Base-by-base conservation (phyloP, 257 asterid species). In the Datura wrightii region DNA sequence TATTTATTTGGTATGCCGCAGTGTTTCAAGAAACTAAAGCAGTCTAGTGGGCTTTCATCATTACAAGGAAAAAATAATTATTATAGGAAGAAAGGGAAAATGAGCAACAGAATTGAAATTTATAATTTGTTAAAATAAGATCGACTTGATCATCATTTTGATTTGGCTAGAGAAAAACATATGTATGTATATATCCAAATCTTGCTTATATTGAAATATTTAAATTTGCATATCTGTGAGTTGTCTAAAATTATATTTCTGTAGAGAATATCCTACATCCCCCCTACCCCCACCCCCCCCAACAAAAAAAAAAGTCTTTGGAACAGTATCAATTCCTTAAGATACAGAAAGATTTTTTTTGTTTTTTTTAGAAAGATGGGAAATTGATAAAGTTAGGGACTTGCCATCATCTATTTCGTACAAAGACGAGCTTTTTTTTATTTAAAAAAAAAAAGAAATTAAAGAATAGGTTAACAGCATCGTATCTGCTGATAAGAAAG, bases 311-410 rank as follows among this genome's bases (percentile, higher is more conserved):
- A 10, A 10, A 13, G 8, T 1, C 11, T 44, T 44, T 10, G 58
- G 80, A 72, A 46, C 80, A 72, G 58, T 72, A 72, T 46, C 80
- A 72, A 72, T 72, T 46, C 80, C 56, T 44, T 71, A 44, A 44
- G 56, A 71, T 44, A 71, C 80, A 71, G 41, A 44, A 44, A 44
- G 80, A 71, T 71, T 14, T 67, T 37, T 3, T 14, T 63, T 24
- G 36, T 31, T 19, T 34, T 5, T 66, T 36, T 36, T 36, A 67
- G 48, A 67, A 67, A 44, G 6, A n/a, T 44, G 1, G 37, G 6
- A 71, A 44, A 71, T 46, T 6, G 18, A 72, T 72, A 44, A 72
- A 72, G 80, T 11, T 72, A 6, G 18, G 56, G 42, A 46, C 54
- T n/a, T 46, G 59, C 18, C 41, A 46, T 72, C 59, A 72, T 48